Evolutionary conservation across 306 rosid genomes (phyloP).

Genomic region (Glycine tomentella): DNA sequence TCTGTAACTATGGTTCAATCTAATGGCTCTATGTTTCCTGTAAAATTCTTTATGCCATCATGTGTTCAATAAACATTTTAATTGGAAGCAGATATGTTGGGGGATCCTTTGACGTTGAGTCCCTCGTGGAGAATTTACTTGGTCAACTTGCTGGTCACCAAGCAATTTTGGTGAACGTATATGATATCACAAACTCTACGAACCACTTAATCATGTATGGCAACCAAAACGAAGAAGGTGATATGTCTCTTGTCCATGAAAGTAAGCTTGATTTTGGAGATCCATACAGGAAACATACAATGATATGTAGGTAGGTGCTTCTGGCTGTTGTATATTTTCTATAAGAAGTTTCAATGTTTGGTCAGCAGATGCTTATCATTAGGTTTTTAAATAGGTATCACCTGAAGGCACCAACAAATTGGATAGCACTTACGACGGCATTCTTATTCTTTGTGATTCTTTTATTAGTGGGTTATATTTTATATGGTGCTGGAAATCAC

Average conservation of each 20-base stretch:
- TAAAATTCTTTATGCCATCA: slow-evolving; percentile 40
- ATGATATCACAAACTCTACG: slow-evolving; percentile 83
- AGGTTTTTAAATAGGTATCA: slow-evolving; percentile 76
- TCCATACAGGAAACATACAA: slow-evolving; percentile 86
- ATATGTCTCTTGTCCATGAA: slow-evolving; percentile 70
- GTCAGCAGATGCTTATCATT: slow-evolving; percentile 39
- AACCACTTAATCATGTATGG: slow-evolving; percentile 90
- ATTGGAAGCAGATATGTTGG: slow-evolving; percentile 79
- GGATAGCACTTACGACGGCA: slow-evolving; percentile 76
- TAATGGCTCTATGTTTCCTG: slow-evolving; percentile 34
- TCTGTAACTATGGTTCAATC: slow-evolving; percentile 28
- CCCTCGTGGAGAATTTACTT: slow-evolving; percentile 97
- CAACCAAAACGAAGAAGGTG: slow-evolving; percentile 83
- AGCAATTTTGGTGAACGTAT: slow-evolving; percentile 88
- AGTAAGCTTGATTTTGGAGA: slow-evolving; percentile 99
- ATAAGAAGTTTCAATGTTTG: slow-evolving; percentile 32
- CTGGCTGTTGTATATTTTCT: slow-evolving; percentile 29
- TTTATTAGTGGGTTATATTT: slow-evolving; percentile 82
- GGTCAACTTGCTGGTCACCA: slow-evolving; percentile 98
- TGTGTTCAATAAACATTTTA: slow-evolving; percentile 41
- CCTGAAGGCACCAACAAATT: slow-evolving; percentile 82
- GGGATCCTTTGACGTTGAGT: slow-evolving; percentile 97
- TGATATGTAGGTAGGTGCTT: slow-evolving; percentile 89
- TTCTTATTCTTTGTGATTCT: slow-evolving; percentile 81
- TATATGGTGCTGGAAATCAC: slow-evolving; percentile 91